Conservation (phyloP, 192 early-diverging fungal species). For the Linderina pennispora region DNA sequence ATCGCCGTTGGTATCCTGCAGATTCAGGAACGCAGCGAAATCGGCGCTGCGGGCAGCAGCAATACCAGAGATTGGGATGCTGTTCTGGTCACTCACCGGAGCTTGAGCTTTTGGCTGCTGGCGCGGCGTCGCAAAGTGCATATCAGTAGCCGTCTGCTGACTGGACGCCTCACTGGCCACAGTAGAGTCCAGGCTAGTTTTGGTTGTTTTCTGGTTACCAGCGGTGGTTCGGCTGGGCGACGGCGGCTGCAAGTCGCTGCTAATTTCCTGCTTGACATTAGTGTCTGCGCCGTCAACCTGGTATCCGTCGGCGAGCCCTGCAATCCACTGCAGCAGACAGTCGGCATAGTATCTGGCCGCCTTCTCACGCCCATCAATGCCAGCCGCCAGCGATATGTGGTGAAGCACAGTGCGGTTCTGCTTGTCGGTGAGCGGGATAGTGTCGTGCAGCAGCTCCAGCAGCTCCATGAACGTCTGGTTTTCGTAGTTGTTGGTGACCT, state of each 20-base stretch:
- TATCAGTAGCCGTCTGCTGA: neutral
- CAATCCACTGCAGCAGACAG: constrained; percentile 64
- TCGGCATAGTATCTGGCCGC: constrained; percentile 89
- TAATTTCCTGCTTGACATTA: neutral
- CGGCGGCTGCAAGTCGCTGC: constrained; percentile 1
- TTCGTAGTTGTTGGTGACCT: constrained; percentile 84
- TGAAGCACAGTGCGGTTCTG: constrained; percentile 84
- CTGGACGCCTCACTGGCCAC: neutral
- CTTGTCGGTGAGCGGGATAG: constrained; percentile 71
- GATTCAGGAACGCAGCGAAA: constrained; percentile 67
- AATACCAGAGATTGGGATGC: too few species aligned
- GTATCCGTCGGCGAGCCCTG: constrained; percentile 45
- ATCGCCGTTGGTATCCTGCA: constrained; percentile 80
- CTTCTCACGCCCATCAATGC: constrained; percentile 59
- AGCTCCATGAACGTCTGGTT: constrained; percentile 67
- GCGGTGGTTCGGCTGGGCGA: constrained; percentile 34
- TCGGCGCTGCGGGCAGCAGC: constrained; percentile 52
- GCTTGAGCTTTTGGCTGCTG: too few species aligned
- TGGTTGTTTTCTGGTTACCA: constrained; percentile 2
- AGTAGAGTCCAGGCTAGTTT: neutral
- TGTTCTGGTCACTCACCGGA: neutral
- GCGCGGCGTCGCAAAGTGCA: neutral
- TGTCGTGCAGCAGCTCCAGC: constrained; percentile 67
- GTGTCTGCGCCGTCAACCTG: constrained; percentile 6
- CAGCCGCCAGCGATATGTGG: constrained; percentile 74